Conservation (phyloP, 208 protist genomes). For the Trypanosoma mega region DNA sequence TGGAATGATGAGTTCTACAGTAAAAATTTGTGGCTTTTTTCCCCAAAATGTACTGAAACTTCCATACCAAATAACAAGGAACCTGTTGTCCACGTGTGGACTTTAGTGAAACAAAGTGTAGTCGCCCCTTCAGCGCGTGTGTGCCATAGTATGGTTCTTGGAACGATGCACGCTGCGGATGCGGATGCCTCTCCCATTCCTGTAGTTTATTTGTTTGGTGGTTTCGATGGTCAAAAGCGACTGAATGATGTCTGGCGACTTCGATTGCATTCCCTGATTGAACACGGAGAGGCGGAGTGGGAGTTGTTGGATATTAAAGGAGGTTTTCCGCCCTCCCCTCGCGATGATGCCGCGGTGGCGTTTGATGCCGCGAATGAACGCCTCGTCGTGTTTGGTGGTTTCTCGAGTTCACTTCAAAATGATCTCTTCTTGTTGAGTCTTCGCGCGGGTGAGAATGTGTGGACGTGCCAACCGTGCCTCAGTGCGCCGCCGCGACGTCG, state of each 20-base stretch:
- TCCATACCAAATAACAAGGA: conserved; percentile 16
- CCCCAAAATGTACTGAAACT: conserved; percentile 9
- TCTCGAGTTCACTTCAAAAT: conserved; percentile 23
- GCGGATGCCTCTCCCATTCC: conserved; percentile 3
- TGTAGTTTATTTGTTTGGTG: conserved; percentile 60
- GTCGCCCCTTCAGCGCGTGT: conserved; percentile 21
- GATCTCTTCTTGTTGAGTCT: conserved; percentile 41
- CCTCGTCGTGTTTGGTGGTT: conserved; percentile 48
- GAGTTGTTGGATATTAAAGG: conserved; percentile 25
- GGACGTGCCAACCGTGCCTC: conserved; percentile 28
- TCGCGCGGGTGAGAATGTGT: conserved; percentile 27
- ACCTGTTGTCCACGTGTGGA: conserved; percentile 20
- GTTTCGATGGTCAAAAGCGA: conserved; percentile 41
- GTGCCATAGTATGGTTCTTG: conserved; percentile 26
- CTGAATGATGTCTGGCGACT: conserved; percentile 68
- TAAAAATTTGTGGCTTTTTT: conserved; percentile 38
- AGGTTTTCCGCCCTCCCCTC: conserved; percentile 30
- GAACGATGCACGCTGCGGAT: conserved; percentile 11
- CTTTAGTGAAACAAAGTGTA: conserved; percentile 9
- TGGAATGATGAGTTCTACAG: conserved; percentile 35
- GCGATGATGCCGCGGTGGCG: conserved; percentile 42
- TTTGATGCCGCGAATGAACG: conserved; percentile 36
- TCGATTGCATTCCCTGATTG: conserved; percentile 24
- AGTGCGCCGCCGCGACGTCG: conserved; percentile 24
- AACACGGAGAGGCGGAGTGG: conserved; percentile 30